These are phyloP conservation scores for Macrophomina tecta DNA, from an alignment of 2,329 filamentous ascomycete genomes.

Conservation along the genomic window DNA sequence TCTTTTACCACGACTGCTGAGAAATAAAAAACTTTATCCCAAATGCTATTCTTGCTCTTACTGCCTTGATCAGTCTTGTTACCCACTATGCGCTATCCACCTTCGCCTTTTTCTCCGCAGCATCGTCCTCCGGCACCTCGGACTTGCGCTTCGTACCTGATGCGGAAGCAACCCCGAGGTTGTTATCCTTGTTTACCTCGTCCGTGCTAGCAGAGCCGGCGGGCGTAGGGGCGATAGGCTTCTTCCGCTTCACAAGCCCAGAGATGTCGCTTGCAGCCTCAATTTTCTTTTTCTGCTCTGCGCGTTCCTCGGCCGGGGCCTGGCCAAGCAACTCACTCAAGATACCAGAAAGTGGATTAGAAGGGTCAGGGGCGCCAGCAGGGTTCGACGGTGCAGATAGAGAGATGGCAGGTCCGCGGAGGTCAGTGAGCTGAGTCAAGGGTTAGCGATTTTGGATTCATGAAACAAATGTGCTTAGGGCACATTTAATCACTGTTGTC, in stretches of 20 bases:
- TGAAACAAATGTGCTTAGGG: no score
- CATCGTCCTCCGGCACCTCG: conserved; percentile 28
- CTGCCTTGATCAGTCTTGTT: neutral
- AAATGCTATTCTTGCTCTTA: neutral
- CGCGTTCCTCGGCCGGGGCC: conserved; percentile 65
- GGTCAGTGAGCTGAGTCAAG: conserved; percentile 68
- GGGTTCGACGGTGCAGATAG: conserved; percentile 61
- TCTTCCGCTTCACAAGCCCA: conserved; percentile 74
- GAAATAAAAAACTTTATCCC: neutral
- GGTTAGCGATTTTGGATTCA: conserved; percentile 29
- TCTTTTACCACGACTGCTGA: neutral
- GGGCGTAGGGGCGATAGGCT: conserved; percentile 32
- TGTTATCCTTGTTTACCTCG: conserved; percentile 28
- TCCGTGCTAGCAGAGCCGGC: conserved; percentile 7
- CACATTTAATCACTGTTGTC: no score
- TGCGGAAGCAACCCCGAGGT: neutral
- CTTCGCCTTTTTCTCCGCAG: conserved; percentile 30
- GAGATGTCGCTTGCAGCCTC: conserved; percentile 76
- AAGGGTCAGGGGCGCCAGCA: conserved; percentile 55
- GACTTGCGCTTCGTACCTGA: conserved; percentile 21
- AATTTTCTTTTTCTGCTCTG: conserved; percentile 73
- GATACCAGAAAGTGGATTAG: conserved; percentile 61
- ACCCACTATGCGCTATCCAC: neutral
- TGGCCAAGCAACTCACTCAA: conserved; percentile 69
- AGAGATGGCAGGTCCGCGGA: conserved; percentile 68